Evolutionary conservation across 148 eudicot species (phyloP).

Genomic region (Gaultheria prostrata): DNA sequence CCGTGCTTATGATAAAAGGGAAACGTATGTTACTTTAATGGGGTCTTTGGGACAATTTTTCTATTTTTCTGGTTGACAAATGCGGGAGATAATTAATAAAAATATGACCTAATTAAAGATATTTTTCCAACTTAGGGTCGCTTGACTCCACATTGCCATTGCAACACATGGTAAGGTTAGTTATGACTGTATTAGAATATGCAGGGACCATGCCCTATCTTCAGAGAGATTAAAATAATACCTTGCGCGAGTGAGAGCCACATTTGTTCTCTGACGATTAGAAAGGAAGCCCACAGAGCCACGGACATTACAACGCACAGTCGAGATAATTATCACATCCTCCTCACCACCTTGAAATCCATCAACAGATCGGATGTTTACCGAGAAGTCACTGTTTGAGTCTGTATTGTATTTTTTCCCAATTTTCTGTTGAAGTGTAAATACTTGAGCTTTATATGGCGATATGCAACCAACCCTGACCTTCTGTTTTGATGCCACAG

Average conservation of each 20-base stretch:
- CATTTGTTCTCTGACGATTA: conserved; percentile 41
- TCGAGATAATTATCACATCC: conserved; percentile 33
- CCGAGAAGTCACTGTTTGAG: too few species aligned
- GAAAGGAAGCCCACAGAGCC: conserved; percentile 70
- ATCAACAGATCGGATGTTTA: too few species aligned
- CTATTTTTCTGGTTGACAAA: neutral
- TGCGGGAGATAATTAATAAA: neutral
- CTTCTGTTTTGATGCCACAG: too few species aligned
- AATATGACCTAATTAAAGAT: neutral
- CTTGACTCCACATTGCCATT: too few species aligned
- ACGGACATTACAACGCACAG: conserved; percentile 49
- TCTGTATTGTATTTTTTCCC: too few species aligned
- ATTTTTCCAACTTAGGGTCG: too few species aligned
- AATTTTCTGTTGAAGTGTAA: too few species aligned
- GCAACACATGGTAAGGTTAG: neutral
- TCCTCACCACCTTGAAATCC: too few species aligned
- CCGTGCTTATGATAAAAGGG: neutral
- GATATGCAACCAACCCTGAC: too few species aligned
- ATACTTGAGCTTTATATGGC: too few species aligned
- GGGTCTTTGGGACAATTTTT: neutral
- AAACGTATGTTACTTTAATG: neutral
- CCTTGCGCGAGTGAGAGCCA: too few species aligned
- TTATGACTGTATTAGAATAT: neutral
- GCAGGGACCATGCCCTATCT: neutral
- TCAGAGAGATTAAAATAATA: too few species aligned